These are phyloP conservation scores for Candida dajiaensis DNA, from an alignment of 805 yeast genomes.

Conservation along the genomic window DNA sequence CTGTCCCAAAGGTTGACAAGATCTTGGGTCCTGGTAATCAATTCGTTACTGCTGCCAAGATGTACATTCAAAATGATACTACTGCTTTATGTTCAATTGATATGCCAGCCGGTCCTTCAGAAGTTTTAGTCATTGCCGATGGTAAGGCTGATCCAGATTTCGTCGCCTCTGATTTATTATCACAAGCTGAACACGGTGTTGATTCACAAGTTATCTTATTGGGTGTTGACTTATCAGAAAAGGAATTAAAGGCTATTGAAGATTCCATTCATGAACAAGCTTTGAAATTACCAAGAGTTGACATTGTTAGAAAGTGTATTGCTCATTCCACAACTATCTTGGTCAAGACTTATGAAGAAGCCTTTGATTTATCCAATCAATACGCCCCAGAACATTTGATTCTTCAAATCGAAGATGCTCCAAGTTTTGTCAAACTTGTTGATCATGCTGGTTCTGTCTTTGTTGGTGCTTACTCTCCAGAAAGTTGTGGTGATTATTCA, in stretches of 20 bases:
- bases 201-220: conserved; percentile 95
- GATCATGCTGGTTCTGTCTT: conserved; percentile 95
- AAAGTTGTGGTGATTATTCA: conserved; percentile 97
- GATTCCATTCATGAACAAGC: conserved; percentile 85
- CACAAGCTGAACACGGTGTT: conserved; percentile 98
- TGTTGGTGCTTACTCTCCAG: conserved; percentile 95
- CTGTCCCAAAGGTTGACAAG: conserved; percentile 91
- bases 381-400: conserved; percentile 99
- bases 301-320: conserved; percentile 86
- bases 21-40: conserved; percentile 99
- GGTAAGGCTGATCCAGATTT: conserved; percentile 84
- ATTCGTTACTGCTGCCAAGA: conserved; percentile 98
- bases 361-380: conserved; percentile 78
- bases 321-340: conserved; percentile 81
- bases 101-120: conserved; percentile 99
- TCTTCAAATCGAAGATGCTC: conserved; percentile 79
- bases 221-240: conserved; percentile 64
- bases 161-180: conserved; percentile 92
- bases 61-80: conserved; percentile 94
- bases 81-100: conserved; percentile 93
- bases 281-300: conserved; percentile 77
- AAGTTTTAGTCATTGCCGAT: conserved; percentile 94
- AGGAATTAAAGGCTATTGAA: conserved; percentile 64
- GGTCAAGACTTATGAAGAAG: conserved; percentile 69
- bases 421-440: conserved; percentile 61